phyloP scores from a whole-genome alignment of 257 asterid species.

The Apocynum venetum region DNA sequence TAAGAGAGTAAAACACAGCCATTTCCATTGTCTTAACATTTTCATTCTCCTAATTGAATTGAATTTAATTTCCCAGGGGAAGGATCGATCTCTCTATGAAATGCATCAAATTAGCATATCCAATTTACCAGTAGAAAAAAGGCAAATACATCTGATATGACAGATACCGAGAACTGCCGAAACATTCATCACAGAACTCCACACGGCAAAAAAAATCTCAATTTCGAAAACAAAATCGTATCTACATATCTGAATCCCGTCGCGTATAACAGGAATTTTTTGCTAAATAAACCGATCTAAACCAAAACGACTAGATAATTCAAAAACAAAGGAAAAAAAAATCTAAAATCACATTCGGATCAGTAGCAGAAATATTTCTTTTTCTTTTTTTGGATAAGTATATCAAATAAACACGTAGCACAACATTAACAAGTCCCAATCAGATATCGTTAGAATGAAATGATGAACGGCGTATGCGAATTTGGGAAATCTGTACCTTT shows the following conservation, averaged over 20 bases:
- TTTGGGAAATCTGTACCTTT: slow-evolving; percentile 8
- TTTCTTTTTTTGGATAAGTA: too few relatives aligned
- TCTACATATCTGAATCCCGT: not conserved
- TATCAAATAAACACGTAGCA: not conserved
- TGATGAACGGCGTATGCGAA: not conserved
- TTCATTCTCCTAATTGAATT: not conserved
- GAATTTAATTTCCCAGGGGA: not conserved
- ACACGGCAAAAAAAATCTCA: not conserved
- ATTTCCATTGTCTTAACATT: not conserved
- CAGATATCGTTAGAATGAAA: not conserved
- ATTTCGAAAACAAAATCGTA: not conserved
- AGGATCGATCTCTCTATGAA: not conserved
- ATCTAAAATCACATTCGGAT: not conserved
- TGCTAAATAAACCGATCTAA: slow-evolving; percentile 7
- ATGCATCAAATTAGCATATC: not conserved
- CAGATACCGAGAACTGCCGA: not conserved
- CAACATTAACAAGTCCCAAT: slow-evolving; percentile 4
- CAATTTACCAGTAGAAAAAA: not conserved
- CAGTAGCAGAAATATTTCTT: not conserved
- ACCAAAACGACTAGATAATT: slow-evolving; percentile 6
- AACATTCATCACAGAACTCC: not conserved
- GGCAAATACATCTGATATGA: not conserved
- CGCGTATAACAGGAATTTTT: not conserved
- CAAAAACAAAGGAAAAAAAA: not conserved
- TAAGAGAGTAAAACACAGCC: not conserved